These are phyloP conservation scores for Avicennia marina DNA, from an alignment of 257 asterid species.

Conservation along the genomic window DNA sequence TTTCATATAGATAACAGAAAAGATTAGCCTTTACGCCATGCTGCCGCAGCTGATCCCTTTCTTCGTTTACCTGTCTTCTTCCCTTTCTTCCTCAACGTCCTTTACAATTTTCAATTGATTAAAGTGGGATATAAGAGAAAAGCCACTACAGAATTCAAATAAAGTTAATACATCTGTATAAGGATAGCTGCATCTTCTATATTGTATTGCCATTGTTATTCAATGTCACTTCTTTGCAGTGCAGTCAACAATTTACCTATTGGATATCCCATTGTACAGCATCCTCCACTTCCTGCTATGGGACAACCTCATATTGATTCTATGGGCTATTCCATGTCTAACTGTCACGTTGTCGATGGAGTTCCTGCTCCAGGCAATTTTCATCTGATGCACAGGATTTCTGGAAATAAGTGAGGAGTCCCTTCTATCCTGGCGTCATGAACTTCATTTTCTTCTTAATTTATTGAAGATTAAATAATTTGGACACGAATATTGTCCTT, in stretches of 20 bases:
- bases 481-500: background rate
- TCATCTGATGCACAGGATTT: slow-evolving; percentile 80
- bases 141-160: background rate
- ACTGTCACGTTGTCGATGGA: slow-evolving; percentile 82
- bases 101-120: background rate
- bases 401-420: slow-evolving; percentile 70
- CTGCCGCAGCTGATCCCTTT: background rate
- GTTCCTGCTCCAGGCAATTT: slow-evolving; percentile 77
- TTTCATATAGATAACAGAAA: background rate
- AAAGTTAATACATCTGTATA: background rate
- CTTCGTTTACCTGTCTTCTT: background rate
- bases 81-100: background rate
- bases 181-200: background rate
- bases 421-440: slow-evolving; percentile 4
- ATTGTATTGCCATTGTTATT: slow-evolving; percentile 33
- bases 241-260: slow-evolving; percentile 93
- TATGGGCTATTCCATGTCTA: slow-evolving; percentile 58
- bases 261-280: slow-evolving; percentile 90
- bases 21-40: background rate
- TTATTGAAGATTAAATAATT: background rate
- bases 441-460: slow-evolving; percentile 11
- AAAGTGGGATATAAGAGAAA: background rate
- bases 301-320: slow-evolving; percentile 80
- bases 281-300: slow-evolving; percentile 55
- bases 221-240: slow-evolving; percentile 48